Base-by-base conservation (phyloP, 2,329 filamentous ascomycete genomes). In the Sporothrix brunneoviolacea region DNA sequence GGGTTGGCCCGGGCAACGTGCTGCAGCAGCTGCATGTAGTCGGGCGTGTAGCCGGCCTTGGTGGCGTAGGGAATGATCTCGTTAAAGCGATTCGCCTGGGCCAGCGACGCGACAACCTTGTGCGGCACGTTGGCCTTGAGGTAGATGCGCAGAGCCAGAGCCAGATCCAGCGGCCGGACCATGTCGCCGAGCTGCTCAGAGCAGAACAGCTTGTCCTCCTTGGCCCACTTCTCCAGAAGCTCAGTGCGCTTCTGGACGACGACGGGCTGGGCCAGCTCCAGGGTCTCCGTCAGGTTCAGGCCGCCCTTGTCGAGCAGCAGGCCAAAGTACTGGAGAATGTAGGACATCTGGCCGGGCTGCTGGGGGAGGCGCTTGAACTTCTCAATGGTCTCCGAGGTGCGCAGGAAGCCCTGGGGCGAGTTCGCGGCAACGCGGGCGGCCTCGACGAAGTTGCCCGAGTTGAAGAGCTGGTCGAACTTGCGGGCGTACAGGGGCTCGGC, bases 141-240 rank as follows among this genome's bases (percentile, higher is more conserved):
- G 69, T 97, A 98, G 60, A 98, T 90, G 54, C 75, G 79, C 51
- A 98, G 75, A 24, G 94, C 93, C 64, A 97, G 78, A 65, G 85
- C 84, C 62, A 95, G 76, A 64, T 98, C 93, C 61, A 96, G 89
- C 18, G 86, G 79, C 42, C 93, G 87, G 45, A 97, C 87, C 61
- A 95, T 82, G 66, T 98, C 94, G 72, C 93, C 93, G 44, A 98
- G 81, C 68, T 96, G 88, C 72, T 98, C 93, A 0, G 93, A 97
- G 70, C 87, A 91, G 66, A 94, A 88, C 38, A 98, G 79, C 75
- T 98, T 98, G 69, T 89, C 86, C 71, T 97, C 93, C 64, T 86
- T 86, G 68, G 97, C 80, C 94, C 94, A 98, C 71, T 98, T 98
- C 71, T 97, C 93, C 24, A 98, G 79, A 22, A 98, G 74, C 64